Evolutionary conservation across 345 rosid species (phyloP).

Genomic region (Eucalyptus fibrosa): DNA sequence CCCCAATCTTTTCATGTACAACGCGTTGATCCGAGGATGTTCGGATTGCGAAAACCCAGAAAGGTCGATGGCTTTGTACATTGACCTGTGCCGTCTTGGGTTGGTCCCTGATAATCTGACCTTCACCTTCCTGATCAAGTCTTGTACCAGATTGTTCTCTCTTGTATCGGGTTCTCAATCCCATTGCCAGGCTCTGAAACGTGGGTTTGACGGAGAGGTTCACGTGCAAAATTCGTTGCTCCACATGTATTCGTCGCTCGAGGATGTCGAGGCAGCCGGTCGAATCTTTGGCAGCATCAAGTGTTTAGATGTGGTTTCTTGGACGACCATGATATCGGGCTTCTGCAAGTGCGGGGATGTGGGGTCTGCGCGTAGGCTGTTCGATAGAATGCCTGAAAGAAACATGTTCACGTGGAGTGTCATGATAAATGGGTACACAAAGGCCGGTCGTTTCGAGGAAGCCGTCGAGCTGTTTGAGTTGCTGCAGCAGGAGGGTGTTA

Average conservation of each 20-base stretch:
- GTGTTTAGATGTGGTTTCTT: slow-evolving; percentile 45
- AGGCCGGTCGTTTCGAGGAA: slow-evolving; percentile 22
- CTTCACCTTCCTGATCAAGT: slow-evolving; percentile 51
- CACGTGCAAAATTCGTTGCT: slow-evolving; percentile 59
- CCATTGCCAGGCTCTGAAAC: slow-evolving; percentile 39
- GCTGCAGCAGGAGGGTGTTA: slow-evolving; percentile 29
- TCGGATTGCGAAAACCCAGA: slow-evolving; percentile 25
- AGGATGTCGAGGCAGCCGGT: slow-evolving; percentile 34
- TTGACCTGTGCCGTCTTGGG: slow-evolving; percentile 13
- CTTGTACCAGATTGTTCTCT: slow-evolving; percentile 27
- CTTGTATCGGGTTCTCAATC: slow-evolving; percentile 34
- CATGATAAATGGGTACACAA: slow-evolving; percentile 60
- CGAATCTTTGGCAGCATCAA: slow-evolving; percentile 18
- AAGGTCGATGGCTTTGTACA: slow-evolving; percentile 28
- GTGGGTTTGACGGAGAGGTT: slow-evolving; percentile 38
- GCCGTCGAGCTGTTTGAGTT: slow-evolving; percentile 38
- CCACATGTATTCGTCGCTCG: slow-evolving; percentile 45
- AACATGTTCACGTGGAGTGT: slow-evolving; percentile 68
- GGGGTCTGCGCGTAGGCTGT: slow-evolving; percentile 42
- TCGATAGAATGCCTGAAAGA: slow-evolving; percentile 63
- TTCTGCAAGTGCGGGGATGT: slow-evolving; percentile 29
- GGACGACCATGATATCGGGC: slow-evolving; percentile 60
- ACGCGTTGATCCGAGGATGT: slow-evolving; percentile 41
- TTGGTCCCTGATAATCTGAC: slow-evolving; percentile 57
- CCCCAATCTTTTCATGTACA: slow-evolving; percentile 50